These are phyloP conservation scores for Radiomyces spectabilis DNA, from an alignment of 192 early-diverging fungal species.

Conservation along the genomic window DNA sequence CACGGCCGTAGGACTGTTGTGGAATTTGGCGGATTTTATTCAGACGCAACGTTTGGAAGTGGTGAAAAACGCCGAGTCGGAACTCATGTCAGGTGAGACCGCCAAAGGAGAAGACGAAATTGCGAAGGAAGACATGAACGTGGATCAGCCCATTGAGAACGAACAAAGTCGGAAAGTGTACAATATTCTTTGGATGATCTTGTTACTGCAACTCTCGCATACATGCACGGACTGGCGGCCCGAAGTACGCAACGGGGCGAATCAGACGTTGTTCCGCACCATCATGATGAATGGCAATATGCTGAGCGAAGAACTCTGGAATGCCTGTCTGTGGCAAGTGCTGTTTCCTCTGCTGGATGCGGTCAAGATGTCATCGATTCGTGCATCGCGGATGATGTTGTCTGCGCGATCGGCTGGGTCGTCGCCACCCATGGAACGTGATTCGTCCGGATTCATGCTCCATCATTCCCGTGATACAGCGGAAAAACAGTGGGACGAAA, in stretches of 20 bases:
- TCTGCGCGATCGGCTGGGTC: conserved; percentile 15
- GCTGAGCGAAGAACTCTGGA: conserved; percentile 71
- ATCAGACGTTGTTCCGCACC: conserved; percentile 91
- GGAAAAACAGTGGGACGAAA: conserved; percentile 87
- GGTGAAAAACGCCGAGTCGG: conserved; percentile 22
- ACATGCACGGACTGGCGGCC: conserved; percentile 80
- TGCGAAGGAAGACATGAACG: conserved; percentile 22
- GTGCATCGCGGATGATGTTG: conserved; percentile 21
- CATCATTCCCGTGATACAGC: conserved; percentile 55
- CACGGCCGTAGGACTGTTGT: conserved; percentile 85
- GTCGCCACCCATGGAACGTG: conserved; percentile 35
- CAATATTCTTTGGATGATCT: conserved; percentile 81
- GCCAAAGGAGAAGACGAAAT: conserved; percentile 2
- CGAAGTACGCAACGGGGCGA: conserved; percentile 90
- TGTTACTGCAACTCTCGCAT: conserved; percentile 74
- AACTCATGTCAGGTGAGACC: not conserved
- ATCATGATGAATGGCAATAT: conserved; percentile 80
- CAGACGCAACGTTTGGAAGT: conserved; percentile 57
- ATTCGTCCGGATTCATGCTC: conserved; percentile 32
- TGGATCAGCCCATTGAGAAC: conserved; percentile 30
- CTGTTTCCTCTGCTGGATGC: conserved; percentile 76
- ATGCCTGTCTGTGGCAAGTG: conserved; percentile 78
- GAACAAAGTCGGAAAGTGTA: conserved; percentile 24
- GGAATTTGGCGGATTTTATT: conserved; percentile 89
- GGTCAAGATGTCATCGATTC: conserved; percentile 45